Evolutionary conservation across 495 filamentous ascomycete species (phyloP), one percentile per base, ranked within the genome.

Genomic region (Neurospora hispaniola): DNA sequence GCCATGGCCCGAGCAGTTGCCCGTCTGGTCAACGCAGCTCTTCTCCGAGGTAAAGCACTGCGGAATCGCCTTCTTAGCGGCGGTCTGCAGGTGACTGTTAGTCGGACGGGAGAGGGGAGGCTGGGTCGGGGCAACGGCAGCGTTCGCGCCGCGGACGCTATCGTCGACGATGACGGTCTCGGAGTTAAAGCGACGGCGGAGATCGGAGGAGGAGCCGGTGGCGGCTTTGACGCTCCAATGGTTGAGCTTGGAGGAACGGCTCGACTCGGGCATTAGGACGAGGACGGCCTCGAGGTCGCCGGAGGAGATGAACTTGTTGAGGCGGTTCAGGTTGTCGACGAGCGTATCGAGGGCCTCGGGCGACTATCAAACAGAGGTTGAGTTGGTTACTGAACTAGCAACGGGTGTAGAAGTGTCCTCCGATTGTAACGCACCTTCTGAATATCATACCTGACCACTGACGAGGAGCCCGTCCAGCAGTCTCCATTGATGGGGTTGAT

Each of bases 1-100:
- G 41, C 94, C 94, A 82, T 93, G 94, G 69, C 89, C 88, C 4
- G 90, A 91, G 83, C 94, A 97, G 74, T 87, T 86, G 77, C 86
- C 85, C 16, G 94, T 97, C 66, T 81, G 78, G 44, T 80, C 81
- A 38, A 84, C 79, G 81, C 93, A 96, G 71, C 84, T 82, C 23
- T 88, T 85, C 72, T 88, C 82, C 10, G 86, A 88, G 62, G 80
- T 69, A 82, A 94, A 90, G 84, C 93, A 97, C 72, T 87, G 74
- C 35, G 88, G 87, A 83, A 84, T 77, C 9, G 73, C 41, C 62
- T 79, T 80, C 70, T 73, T 27, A 20, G 42, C 38, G 35, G 41
- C 72, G 39, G 42, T 41, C 18, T 23, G 54, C 43, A 71, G 39
- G 44, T 6, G 71, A 75, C 73, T 77, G 75, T 74, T 74, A 74